Conservation (phyloP, 1,284 basidiomycete species). For the Fomitopsis schrenkii region DNA sequence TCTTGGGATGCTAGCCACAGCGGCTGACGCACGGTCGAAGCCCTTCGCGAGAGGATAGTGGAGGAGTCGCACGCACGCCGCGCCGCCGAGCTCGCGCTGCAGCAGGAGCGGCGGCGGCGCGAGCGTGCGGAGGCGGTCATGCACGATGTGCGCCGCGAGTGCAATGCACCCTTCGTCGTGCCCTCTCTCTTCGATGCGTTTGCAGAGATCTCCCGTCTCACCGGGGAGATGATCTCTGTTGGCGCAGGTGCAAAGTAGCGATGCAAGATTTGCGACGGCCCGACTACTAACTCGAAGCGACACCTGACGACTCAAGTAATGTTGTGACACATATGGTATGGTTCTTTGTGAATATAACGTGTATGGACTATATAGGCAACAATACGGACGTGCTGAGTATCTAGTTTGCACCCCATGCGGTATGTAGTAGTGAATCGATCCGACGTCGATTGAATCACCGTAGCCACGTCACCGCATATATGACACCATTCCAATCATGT, state of each 20-base stretch:
- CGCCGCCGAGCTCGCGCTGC: slow-evolving; percentile 19
- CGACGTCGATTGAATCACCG: too few species aligned
- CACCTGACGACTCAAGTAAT: too few species aligned
- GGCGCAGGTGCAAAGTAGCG: neutral
- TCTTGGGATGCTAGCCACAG: too few species aligned
- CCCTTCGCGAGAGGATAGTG: slow-evolving; percentile 11
- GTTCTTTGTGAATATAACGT: too few species aligned
- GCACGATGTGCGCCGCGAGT: slow-evolving; percentile 37
- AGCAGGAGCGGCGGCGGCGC: slow-evolving; percentile 30
- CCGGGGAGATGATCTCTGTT: slow-evolving; percentile 14
- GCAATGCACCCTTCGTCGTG: slow-evolving; percentile 41
- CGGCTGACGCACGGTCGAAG: slow-evolving; percentile 1
- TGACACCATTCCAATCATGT: too few species aligned
- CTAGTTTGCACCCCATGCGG: neutral
- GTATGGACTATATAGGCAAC: too few species aligned
- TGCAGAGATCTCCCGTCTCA: slow-evolving; percentile 26
- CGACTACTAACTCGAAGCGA: too few species aligned
- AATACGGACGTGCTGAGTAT: too few species aligned
- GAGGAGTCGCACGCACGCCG: slow-evolving; percentile 14
- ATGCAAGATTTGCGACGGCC: too few species aligned
- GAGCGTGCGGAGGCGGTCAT: slow-evolving; percentile 30
- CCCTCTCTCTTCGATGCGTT: slow-evolving; percentile 44
- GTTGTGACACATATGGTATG: too few species aligned
- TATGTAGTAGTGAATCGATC: too few species aligned
- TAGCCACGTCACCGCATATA: too few species aligned